Conservation (phyloP, 2,329 filamentous ascomycete genomes). For the Ceratocystis colombiana region DNA sequence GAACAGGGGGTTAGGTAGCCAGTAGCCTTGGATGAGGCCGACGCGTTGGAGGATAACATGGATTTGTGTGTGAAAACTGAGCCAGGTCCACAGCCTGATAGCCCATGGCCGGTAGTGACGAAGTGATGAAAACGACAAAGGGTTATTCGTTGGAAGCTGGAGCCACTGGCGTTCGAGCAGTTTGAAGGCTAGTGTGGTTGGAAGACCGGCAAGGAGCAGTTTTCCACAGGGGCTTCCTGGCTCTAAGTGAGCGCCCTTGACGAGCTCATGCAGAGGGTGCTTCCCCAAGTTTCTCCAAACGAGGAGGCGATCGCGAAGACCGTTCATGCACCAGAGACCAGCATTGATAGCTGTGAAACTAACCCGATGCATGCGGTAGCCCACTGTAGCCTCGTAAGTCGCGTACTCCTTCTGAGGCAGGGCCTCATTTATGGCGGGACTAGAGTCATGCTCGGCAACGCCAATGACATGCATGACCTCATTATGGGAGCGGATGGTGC, state of each 20-base stretch:
- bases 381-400: conserved; percentile 41
- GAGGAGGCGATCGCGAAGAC: conserved; percentile 45
- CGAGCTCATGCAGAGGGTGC: conserved; percentile 40
- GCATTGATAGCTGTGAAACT: conserved; percentile 36
- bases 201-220: conserved; percentile 35
- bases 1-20: conserved; percentile 40
- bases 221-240: conserved; percentile 30
- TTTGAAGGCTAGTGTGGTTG: conserved; percentile 33
- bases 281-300: conserved; percentile 38
- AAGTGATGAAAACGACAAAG: conserved; percentile 14
- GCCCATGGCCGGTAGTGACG: conserved; percentile 17
- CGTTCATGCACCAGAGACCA: conserved; percentile 44
- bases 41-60: conserved; percentile 45
- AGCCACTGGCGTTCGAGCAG: conserved; percentile 19
- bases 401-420: conserved; percentile 36
- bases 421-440: conserved; percentile 34
- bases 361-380: conserved; percentile 33
- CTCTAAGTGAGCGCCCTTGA: conserved; percentile 31
- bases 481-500: conserved; percentile 51
- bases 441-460: conserved; percentile 49
- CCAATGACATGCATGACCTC: conserved; percentile 55
- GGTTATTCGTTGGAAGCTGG: conserved; percentile 5
- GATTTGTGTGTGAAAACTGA: conserved; percentile 39
- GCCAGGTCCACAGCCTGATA: conserved; percentile 21
- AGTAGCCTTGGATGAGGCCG: conserved; percentile 36